Conservation (phyloP, 371 early-diverging fungal species). For the Mortierella sp. region DNA sequence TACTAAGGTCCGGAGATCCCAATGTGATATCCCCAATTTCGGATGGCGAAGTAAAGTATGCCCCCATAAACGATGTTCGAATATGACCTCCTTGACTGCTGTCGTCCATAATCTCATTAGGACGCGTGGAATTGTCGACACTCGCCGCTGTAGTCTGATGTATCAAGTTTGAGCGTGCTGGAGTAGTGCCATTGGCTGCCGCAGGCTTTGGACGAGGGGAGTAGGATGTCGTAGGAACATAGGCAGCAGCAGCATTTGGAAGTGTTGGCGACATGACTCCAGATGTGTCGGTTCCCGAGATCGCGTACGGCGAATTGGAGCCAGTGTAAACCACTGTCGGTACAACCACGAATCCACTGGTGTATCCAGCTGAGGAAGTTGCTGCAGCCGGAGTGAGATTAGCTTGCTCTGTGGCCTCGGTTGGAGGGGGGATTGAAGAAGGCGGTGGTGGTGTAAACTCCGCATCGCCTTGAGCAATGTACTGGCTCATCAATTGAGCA, state of each 20-base stretch:
- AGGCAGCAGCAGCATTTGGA: not conserved
- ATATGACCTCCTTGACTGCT: constrained; percentile 7
- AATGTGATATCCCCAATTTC: constrained; percentile 3
- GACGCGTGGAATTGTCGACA: constrained; percentile 35
- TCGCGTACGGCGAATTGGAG: not conserved
- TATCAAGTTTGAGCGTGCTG: constrained; percentile 29
- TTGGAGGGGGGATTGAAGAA: not conserved
- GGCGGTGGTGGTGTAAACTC: constrained; percentile 6
- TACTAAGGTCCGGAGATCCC: not conserved
- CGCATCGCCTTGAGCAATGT: not conserved
- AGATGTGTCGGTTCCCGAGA: too few relatives aligned
- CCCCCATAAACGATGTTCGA: constrained; percentile 2
- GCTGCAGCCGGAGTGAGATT: not conserved
- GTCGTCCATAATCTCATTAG: constrained; percentile 44
- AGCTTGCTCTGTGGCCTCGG: not conserved
- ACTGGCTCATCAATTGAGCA: constrained; percentile 4
- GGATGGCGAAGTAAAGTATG: constrained; percentile 2
- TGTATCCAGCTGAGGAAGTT: not conserved
- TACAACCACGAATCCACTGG: not conserved
- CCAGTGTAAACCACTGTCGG: not conserved
- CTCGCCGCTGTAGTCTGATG: constrained; percentile 35
- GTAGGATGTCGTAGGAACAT: constrained; percentile 12
- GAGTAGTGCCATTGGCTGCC: constrained; percentile 2
- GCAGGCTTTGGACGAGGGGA: not conserved
- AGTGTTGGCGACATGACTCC: not conserved